Base-by-base conservation (phyloP, 768 basidiomycete species). In the Phaeotremella fagi region DNA sequence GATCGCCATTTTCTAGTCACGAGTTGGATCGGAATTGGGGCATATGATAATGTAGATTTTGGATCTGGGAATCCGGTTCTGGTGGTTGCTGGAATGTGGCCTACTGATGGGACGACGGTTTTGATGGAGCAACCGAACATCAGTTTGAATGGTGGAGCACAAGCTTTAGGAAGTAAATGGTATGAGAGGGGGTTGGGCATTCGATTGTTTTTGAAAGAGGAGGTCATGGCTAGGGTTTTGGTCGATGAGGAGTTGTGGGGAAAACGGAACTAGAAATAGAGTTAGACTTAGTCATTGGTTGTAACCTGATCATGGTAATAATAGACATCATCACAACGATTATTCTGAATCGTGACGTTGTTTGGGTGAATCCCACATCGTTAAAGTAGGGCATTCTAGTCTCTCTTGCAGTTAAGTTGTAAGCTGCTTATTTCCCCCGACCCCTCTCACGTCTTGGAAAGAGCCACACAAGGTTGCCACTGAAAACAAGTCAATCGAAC, bases 31-130 rank as follows among this genome's bases (percentile, higher is more conserved):
- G 48, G 53, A 11, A 48, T 22, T 18, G 46, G 47, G 26, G 5
- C 47, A 12, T 41, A 41, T 41, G 29, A 42, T 6, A 18, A 38
- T n/a, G 48, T 49, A 7, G 53, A 55, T 27, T 55, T 55, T 27
- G 53, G 53, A 29, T 24, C 11, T 22, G 53, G 48, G 3, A 9
- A 16, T 12, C 14, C 35, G 24, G n/a, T 12, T 20, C 14, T 9
- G 53, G 36, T 55, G 37, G 23, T 31, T 18, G 22, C 33, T 16
- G 47, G 33, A 11, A 55, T 55, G 47, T 49, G 35, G 36, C 24
- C 47, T 16, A 41, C 49, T 42, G 53, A 55, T 42, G 53, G 53
- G 1, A 26, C 49, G 6, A 29, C 49, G 12, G 47, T 48, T 5
- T 18, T 55, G 5, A 55, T 55, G 47, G 53, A 55, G 22, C 22